A percentile compares a stretch with the other conserved stretches of the same genome.
These are phyloP conservation scores for Solanum sejunctum DNA, from an alignment of 257 asterid species.

Conservation along the genomic window DNA sequence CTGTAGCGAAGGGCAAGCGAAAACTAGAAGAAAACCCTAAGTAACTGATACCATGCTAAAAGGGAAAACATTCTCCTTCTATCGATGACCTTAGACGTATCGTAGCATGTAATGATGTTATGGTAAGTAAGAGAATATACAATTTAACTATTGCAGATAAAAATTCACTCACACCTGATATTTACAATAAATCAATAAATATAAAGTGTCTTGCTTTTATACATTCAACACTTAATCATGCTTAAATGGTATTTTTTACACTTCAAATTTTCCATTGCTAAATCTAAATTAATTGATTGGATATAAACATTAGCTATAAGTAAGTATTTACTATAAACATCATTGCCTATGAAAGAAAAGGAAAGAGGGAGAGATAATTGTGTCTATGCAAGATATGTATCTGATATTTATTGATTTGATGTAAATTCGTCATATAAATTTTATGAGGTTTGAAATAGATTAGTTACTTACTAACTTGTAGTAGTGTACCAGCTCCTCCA, in stretches of 20 bases:
- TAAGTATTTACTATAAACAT: too few species aligned
- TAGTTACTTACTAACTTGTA: not conserved
- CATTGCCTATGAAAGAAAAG: not conserved
- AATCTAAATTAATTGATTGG: too few species aligned
- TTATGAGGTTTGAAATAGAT: not conserved
- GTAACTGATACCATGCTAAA: too few species aligned
- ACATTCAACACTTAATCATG: too few species aligned
- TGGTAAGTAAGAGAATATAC: not conserved
- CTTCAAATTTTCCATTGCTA: not conserved
- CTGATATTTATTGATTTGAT: not conserved
- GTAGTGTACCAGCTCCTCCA: not conserved
- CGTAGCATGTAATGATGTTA: not conserved
- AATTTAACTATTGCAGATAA: not conserved
- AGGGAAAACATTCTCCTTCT: too few species aligned
- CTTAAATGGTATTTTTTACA: not conserved
- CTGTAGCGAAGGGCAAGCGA: too few species aligned
- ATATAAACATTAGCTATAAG: too few species aligned
- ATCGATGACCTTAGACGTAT: too few species aligned
- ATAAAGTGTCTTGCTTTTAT: not conserved
- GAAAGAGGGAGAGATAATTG: not conserved
- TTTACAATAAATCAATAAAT: not conserved
- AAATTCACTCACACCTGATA: too few species aligned
- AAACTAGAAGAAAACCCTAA: too few species aligned
- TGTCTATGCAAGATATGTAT: not conserved
- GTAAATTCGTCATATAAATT: not conserved